These are phyloP conservation scores for Meyerozyma guilliermondii DNA, from an alignment of 1,139 yeast species.

Conservation along the genomic window DNA sequence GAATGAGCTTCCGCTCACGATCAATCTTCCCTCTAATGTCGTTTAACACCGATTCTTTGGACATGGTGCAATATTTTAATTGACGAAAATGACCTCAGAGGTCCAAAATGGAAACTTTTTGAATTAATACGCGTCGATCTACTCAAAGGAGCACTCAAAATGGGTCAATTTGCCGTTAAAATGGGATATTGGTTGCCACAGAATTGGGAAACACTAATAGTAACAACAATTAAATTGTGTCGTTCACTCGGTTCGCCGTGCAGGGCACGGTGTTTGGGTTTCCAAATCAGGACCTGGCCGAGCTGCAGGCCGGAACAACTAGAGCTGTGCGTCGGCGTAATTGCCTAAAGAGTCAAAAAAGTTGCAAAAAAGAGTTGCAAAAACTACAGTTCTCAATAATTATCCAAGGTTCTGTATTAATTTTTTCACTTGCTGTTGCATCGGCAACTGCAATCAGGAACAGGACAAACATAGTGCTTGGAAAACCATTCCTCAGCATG, in stretches of 20 bases:
- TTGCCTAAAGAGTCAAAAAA: constrained; percentile 6
- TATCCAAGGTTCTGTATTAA: no score
- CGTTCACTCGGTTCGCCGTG: background rate
- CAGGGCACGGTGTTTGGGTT: constrained; percentile 2
- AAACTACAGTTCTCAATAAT: no score
- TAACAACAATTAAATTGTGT: background rate
- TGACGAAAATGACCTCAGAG: background rate
- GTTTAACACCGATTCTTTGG: constrained; percentile 31
- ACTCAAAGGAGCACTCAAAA: background rate
- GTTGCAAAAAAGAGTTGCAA: no score
- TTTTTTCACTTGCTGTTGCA: constrained; percentile 53
- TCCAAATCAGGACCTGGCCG: background rate
- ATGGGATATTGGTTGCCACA: background rate
- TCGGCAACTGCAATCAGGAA: constrained; percentile 83
- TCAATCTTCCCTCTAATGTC: constrained; percentile 82
- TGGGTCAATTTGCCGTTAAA: background rate
- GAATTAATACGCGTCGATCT: background rate
- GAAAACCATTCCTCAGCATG: constrained; percentile 97
- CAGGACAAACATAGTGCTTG: constrained; percentile 84
- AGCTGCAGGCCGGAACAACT: background rate
- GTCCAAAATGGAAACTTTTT: background rate
- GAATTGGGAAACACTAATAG: background rate
- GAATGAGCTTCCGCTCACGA: constrained; percentile 80
- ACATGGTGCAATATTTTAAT: constrained; percentile 4
- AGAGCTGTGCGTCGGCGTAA: background rate